Evolutionary conservation across 1,284 basidiomycete species (phyloP).

Genomic region (Pseudozyma sp.): DNA sequence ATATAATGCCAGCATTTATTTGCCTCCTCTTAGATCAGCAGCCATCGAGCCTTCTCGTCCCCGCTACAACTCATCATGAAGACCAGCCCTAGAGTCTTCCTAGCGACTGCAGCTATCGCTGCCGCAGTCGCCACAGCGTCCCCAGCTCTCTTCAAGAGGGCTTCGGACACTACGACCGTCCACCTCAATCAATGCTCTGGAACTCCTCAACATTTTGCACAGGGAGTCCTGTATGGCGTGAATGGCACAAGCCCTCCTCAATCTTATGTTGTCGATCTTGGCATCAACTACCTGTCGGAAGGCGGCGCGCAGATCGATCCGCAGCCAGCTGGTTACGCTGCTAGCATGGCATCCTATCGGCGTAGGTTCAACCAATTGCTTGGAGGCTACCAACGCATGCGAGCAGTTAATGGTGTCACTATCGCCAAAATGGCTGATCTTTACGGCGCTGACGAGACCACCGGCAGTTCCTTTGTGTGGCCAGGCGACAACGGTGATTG

Average conservation of each 20-base stretch:
- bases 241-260: slow-evolving; percentile 24
- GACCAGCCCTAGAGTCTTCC: too few relatives aligned
- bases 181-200: slow-evolving; percentile 19
- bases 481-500: slow-evolving; percentile 32
- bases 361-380: slow-evolving; percentile 17
- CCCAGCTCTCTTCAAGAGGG: slow-evolving; percentile 8
- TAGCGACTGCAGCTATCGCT: too few relatives aligned
- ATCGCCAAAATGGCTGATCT: slow-evolving; percentile 32
- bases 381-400: slow-evolving; percentile 19
- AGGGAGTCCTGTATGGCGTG: slow-evolving; percentile 29
- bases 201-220: slow-evolving; percentile 17
- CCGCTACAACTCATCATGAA: too few relatives aligned
- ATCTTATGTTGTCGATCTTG: slow-evolving; percentile 17
- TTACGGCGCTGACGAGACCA: slow-evolving; percentile 24
- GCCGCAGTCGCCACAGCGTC: neutral
- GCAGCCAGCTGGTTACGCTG: slow-evolving; percentile 20
- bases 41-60: too few relatives aligned
- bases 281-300: slow-evolving; percentile 25
- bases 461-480: slow-evolving; percentile 7
- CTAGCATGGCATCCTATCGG: slow-evolving; percentile 12
- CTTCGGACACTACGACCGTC: slow-evolving; percentile 23
- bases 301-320: slow-evolving; percentile 28
- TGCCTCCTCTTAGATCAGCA: too few relatives aligned
- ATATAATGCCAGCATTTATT: too few relatives aligned
- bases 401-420: slow-evolving; percentile 12